Evolutionary conservation across 1,284 basidiomycete species (phyloP).

Genomic region (Phylloporus sp.): DNA sequence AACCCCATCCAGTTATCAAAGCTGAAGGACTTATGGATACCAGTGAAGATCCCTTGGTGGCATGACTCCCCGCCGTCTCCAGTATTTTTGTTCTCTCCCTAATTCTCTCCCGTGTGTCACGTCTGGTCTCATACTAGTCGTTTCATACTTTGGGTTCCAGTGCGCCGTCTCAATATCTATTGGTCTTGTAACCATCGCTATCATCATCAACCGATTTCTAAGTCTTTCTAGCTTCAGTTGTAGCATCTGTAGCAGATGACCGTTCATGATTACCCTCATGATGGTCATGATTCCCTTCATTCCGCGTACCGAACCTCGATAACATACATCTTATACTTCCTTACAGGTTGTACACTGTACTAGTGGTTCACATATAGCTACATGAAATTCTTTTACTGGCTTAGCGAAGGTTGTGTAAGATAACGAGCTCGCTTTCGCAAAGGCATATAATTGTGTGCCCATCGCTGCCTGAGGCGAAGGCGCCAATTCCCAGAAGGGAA

Average conservation of each 20-base stretch:
- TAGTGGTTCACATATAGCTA: constrained; percentile 34
- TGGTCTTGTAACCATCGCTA: constrained; percentile 29
- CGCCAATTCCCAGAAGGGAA: constrained; percentile 78
- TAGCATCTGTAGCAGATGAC: constrained; percentile 40
- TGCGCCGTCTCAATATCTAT: constrained; percentile 37
- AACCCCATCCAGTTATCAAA: constrained; percentile 56
- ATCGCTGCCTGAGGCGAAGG: constrained; percentile 39
- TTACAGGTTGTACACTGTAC: constrained; percentile 40
- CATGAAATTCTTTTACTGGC: constrained; percentile 19
- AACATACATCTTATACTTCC: constrained; percentile 45
- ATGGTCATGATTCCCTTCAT: constrained; percentile 38
- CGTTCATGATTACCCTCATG: constrained; percentile 42
- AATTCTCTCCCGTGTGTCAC: constrained; percentile 14
- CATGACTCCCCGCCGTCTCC: constrained; percentile 28
- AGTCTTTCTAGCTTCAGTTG: constrained; percentile 31
- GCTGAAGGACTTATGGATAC: constrained; percentile 75
- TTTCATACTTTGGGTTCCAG: constrained; percentile 24
- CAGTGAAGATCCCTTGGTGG: constrained; percentile 71
- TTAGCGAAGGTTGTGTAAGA: constrained; percentile 56
- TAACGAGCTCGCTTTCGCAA: constrained; percentile 76
- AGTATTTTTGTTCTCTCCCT: constrained; percentile 10
- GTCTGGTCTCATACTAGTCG: constrained; percentile 12
- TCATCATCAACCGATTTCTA: constrained; percentile 31
- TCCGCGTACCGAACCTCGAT: constrained; percentile 31
- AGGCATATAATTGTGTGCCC: constrained; percentile 64